Percentiles rank a stretch among this genome's conserved stretches.
Conservation (phyloP, 2,329 filamentous ascomycete genomes). For the Paradendryphiella salina region DNA sequence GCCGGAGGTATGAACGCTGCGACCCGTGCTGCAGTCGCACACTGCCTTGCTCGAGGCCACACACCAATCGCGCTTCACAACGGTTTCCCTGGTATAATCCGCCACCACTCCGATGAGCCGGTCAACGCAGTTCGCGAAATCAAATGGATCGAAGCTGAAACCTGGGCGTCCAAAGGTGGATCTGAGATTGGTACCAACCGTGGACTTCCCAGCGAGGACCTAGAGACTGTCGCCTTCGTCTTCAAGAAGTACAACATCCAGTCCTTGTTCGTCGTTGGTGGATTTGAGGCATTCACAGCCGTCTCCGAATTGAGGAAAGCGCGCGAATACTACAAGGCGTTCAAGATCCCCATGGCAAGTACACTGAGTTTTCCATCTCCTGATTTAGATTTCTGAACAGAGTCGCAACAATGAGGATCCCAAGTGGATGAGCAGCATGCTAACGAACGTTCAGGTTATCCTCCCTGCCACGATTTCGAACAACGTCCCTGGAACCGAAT, state of each 20-base stretch:
- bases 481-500: constrained; percentile 97
- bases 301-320: constrained; percentile 84
- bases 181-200: constrained; percentile 98
- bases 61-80: constrained; percentile 93
- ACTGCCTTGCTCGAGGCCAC: constrained; percentile 90
- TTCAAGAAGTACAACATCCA: constrained; percentile 89
- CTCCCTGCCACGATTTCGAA: constrained; percentile 98
- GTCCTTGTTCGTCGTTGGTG: constrained; percentile 87
- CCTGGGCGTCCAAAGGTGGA: constrained; percentile 94
- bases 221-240: constrained; percentile 78
- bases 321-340: constrained; percentile 74
- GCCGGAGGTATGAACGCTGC: constrained; percentile 98
- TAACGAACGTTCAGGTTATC: constrained; percentile 63
- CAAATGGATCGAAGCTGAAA: constrained; percentile 90
- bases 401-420: too few species aligned
- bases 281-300: constrained; percentile 95
- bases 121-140: constrained; percentile 81
- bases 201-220: constrained; percentile 84
- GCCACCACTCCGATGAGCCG: constrained; percentile 84
- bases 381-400: too few species aligned
- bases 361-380: background rate
- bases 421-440: background rate
- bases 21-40: constrained; percentile 87
- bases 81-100: constrained; percentile 89
- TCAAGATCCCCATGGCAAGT: constrained; percentile 80